These are phyloP conservation scores for Dipodascus albidus DNA, from an alignment of 805 yeast genomes.

Conservation along the genomic window DNA sequence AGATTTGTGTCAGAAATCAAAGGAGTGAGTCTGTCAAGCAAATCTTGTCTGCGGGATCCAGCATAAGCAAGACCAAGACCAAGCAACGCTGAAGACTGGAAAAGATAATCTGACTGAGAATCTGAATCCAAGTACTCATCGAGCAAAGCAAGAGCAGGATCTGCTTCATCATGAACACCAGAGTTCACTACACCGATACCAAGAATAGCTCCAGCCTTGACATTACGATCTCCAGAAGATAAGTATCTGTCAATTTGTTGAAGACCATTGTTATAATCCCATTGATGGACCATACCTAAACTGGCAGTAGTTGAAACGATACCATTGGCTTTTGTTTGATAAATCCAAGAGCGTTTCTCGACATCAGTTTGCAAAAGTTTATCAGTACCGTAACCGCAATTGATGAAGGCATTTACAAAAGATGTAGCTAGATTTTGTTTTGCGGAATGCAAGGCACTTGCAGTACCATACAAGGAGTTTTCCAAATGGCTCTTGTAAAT, in stretches of 20 bases:
- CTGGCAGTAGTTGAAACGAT: conserved; percentile 89
- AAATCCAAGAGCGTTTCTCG: conserved; percentile 72
- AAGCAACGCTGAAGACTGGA: conserved; percentile 66
- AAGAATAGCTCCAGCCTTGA: conserved; percentile 91
- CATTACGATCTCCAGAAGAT: conserved; percentile 73
- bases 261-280: conserved; percentile 85
- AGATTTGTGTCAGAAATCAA: conserved; percentile 65
- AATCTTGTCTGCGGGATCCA: conserved; percentile 81
- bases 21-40: conserved; percentile 67
- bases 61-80: conserved; percentile 94
- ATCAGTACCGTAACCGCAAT: conserved; percentile 84
- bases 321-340: conserved; percentile 83
- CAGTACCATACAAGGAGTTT: conserved; percentile 46
- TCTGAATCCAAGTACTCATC: conserved; percentile 65
- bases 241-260: conserved; percentile 82
- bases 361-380: conserved; percentile 59
- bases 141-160: conserved; percentile 76
- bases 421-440: conserved; percentile 90
- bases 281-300: conserved; percentile 77
- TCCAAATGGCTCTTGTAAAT: conserved; percentile 87
- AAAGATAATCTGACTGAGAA: conserved; percentile 42
- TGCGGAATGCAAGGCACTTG: conserved; percentile 65
- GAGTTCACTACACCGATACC: conserved; percentile 91
- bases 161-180: conserved; percentile 93
- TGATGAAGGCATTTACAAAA: conserved; percentile 86